These are phyloP conservation scores for Neurospora sp. DNA, from an alignment of 495 filamentous ascomycete genomes.

Conservation along the genomic window DNA sequence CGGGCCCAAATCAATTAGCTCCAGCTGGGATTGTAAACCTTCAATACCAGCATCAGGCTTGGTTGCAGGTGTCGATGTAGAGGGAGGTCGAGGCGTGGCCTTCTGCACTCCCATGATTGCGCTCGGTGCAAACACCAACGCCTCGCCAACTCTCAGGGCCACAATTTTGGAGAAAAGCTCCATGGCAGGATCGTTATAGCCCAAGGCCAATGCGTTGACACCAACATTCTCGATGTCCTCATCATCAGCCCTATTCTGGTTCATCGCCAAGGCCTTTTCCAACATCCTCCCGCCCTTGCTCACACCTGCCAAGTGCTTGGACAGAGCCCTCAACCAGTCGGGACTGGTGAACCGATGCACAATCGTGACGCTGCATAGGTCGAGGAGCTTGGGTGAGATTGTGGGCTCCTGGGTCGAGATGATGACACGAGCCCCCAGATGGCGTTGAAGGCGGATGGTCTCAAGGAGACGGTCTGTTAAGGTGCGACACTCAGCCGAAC, in stretches of 20 bases:
- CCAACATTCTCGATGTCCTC: conserved; percentile 3
- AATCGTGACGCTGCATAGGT: conserved; percentile 62
- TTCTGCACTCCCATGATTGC: conserved; percentile 38
- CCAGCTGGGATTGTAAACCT: neutral
- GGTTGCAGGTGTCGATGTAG: neutral
- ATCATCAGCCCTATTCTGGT: neutral
- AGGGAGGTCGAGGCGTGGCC: neutral
- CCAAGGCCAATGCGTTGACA: conserved; percentile 6
- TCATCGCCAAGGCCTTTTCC: conserved; percentile 7
- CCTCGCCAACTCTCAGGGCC: conserved; percentile 50
- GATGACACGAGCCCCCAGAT: conserved; percentile 53
- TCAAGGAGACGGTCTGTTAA: conserved; percentile 58
- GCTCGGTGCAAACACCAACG: conserved; percentile 55
- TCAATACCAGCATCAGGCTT: neutral
- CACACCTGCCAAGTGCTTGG: conserved; percentile 51
- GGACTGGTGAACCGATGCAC: conserved; percentile 68
- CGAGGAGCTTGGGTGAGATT: conserved; percentile 55
- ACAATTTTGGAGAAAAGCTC: conserved; percentile 50
- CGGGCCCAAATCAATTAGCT: neutral
- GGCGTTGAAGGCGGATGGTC: conserved; percentile 60
- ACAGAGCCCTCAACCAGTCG: conserved; percentile 53
- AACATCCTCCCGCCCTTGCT: conserved; percentile 15
- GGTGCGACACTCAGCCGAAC: conserved; percentile 30
- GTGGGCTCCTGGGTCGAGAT: conserved; percentile 78
- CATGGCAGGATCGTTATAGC: conserved; percentile 16